Evolutionary conservation across 2,329 filamentous ascomycete genomes (phyloP).

Genomic region (Trichoderma sp.): DNA sequence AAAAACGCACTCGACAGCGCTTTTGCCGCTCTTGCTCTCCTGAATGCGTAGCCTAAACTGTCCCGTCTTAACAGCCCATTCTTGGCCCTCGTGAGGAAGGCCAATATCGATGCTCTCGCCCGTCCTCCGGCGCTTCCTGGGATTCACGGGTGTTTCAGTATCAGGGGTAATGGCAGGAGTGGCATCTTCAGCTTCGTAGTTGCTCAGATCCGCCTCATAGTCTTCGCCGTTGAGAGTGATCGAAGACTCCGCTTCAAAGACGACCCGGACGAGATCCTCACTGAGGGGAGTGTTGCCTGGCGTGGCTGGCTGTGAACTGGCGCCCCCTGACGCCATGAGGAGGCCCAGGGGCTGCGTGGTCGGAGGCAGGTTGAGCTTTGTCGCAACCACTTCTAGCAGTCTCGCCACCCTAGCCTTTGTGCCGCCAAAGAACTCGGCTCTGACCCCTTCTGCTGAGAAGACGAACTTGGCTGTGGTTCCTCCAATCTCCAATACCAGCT

Average conservation of each 20-base stretch:
- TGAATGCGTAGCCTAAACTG: slow-evolving; percentile 73
- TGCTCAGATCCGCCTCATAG: slow-evolving; percentile 30
- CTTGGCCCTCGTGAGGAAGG: slow-evolving; percentile 22
- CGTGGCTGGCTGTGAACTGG: slow-evolving; percentile 58
- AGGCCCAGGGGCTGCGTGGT: slow-evolving; percentile 61
- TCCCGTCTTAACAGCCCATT: slow-evolving; percentile 65
- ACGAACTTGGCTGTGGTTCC: slow-evolving; percentile 61
- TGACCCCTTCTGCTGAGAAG: slow-evolving; percentile 37
- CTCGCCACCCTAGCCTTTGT: slow-evolving; percentile 67
- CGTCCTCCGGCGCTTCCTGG: slow-evolving; percentile 46
- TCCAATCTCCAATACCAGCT: slow-evolving; percentile 78
- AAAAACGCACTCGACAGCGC: slow-evolving; percentile 66
- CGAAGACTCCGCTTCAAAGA: slow-evolving; percentile 58
- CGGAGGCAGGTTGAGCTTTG: slow-evolving; percentile 69
- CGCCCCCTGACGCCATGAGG: slow-evolving; percentile 64
- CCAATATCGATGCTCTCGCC: slow-evolving; percentile 29
- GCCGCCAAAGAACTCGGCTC: slow-evolving; percentile 72
- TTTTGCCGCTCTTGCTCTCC: slow-evolving; percentile 46
- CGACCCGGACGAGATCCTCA: slow-evolving; percentile 66
- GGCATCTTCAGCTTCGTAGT: slow-evolving; percentile 26
- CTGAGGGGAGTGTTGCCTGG: slow-evolving; percentile 68
- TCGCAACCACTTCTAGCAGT: slow-evolving; percentile 76
- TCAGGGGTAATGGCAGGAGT: slow-evolving; percentile 28
- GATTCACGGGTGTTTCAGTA: slow-evolving; percentile 30
- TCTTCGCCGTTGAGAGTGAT: slow-evolving; percentile 58